phyloP scores from a whole-genome alignment of 371 early-diverging fungal genomes.

The Globomyces sp. region DNA sequence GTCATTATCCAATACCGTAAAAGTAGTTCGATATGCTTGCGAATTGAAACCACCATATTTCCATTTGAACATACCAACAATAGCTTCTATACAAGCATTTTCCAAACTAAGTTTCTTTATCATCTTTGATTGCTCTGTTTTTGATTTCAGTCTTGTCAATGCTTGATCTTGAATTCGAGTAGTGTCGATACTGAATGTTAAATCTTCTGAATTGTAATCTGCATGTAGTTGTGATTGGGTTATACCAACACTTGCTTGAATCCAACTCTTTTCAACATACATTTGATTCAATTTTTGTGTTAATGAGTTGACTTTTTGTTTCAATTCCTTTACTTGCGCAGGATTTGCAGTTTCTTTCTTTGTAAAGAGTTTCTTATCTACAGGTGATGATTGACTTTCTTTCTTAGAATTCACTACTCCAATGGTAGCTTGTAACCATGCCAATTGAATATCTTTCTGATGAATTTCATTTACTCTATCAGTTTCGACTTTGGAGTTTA shows the following conservation, averaged over 20 bases:
- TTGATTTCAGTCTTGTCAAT: background rate
- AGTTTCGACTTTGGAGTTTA: background rate
- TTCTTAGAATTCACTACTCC: background rate
- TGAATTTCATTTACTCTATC: background rate
- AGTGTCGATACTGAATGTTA: background rate
- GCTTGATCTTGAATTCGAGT: slow-evolving; percentile 1
- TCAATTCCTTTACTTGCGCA: too few relatives aligned
- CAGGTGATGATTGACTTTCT: too few relatives aligned
- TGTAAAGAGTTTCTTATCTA: too few relatives aligned
- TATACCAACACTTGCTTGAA: too few relatives aligned
- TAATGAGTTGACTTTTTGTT: too few relatives aligned
- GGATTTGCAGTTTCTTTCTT: too few relatives aligned
- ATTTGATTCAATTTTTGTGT: too few relatives aligned
- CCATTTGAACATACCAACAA: background rate
- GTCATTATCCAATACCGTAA: too few relatives aligned
- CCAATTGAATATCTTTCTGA: background rate
- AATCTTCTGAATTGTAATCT: background rate
- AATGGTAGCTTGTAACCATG: background rate
- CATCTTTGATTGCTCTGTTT: background rate
- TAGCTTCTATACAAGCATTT: background rate
- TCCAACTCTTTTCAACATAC: too few relatives aligned
- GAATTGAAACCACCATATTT: background rate
- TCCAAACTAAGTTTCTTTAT: background rate
- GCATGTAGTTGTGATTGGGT: too few relatives aligned
- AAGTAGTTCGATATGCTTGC: too few relatives aligned